Percentiles rank a stretch among this genome's conserved stretches.
These are phyloP conservation scores for Xylariaceae sp. DNA, from an alignment of 2,329 filamentous ascomycete genomes.

Conservation along the genomic window DNA sequence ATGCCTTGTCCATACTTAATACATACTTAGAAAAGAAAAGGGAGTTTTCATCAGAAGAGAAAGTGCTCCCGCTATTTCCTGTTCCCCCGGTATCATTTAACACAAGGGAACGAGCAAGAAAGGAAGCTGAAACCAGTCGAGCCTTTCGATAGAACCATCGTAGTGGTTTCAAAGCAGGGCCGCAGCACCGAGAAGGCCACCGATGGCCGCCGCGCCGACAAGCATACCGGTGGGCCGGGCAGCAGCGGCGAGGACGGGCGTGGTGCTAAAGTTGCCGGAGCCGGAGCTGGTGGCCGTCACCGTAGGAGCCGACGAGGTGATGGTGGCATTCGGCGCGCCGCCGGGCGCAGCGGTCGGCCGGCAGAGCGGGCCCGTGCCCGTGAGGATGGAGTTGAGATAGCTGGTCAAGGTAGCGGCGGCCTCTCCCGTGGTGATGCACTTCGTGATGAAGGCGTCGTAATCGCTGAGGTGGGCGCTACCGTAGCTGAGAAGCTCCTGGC, in stretches of 20 bases:
- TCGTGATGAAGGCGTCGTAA: slow-evolving; percentile 13
- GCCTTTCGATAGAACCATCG: no score
- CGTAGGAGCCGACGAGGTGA: no score
- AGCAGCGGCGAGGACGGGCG: slow-evolving; percentile 8
- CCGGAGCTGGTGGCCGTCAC: slow-evolving; percentile 1
- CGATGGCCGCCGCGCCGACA: slow-evolving; percentile 3
- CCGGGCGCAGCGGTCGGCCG: not conserved
- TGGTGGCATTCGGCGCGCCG: slow-evolving; percentile 1
- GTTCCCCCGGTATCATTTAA: no score
- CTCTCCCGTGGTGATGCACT: slow-evolving; percentile 10
- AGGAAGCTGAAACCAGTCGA: no score
- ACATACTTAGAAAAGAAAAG: no score
- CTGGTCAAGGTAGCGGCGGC: slow-evolving; percentile 1
- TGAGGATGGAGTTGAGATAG: slow-evolving; percentile 6
- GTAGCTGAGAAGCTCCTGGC: slow-evolving; percentile 3
- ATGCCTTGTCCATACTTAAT: no score
- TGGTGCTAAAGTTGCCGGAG: not conserved
- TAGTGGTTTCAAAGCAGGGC: slow-evolving; percentile 6
- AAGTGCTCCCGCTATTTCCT: no score
- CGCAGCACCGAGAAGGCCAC: slow-evolving; percentile 5
- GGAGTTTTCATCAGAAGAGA: no score
- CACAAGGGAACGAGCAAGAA: no score
- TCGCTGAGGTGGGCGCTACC: slow-evolving; percentile 13
- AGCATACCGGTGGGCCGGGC: slow-evolving; percentile 8
- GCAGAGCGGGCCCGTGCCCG: not conserved